A percentile compares a stretch with the other conserved stretches of the same genome.
Conservation (phyloP, 805 yeast genomes). For the Nakazawaea peltata region DNA sequence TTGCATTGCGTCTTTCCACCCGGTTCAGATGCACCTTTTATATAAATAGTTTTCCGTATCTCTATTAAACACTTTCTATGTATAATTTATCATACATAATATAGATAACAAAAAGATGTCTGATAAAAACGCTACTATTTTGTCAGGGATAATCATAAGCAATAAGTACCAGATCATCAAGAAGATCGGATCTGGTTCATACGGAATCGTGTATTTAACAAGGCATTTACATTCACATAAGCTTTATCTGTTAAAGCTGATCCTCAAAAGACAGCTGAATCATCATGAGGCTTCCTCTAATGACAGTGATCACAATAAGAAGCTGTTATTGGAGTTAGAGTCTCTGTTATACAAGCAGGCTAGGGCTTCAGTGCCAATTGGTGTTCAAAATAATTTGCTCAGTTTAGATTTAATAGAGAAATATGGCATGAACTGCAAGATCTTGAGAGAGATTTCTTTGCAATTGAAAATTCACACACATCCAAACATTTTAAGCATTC, state of each 20-base stretch:
- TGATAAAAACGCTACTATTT: slow-evolving; percentile 1
- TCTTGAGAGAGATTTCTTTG: slow-evolving; percentile 59
- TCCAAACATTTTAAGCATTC: slow-evolving; percentile 70
- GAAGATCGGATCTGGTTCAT: slow-evolving; percentile 78
- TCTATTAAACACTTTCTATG: too few species aligned
- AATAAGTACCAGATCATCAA: slow-evolving; percentile 33
- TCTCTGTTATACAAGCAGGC: slow-evolving; percentile 14
- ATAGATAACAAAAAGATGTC: too few species aligned
- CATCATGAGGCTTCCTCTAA: slow-evolving; percentile 9
- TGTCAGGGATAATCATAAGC: slow-evolving; percentile 21
- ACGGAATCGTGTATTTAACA: slow-evolving; percentile 72
- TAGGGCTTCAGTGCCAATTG: neutral
- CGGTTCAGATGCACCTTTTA: too few species aligned
- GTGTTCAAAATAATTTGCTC: slow-evolving; percentile 21
- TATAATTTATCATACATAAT: too few species aligned
- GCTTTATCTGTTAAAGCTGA: slow-evolving; percentile 64
- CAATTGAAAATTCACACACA: slow-evolving; percentile 73
- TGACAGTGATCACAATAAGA: slow-evolving; percentile 17
- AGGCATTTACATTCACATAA: slow-evolving; percentile 41
- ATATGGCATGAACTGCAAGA: slow-evolving; percentile 26
- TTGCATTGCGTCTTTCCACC: too few species aligned
- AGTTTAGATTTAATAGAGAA: slow-evolving; percentile 26
- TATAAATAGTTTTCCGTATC: too few species aligned
- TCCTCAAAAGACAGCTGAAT: slow-evolving; percentile 38
- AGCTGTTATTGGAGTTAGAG: slow-evolving; percentile 22